A percentile compares a stretch with the other conserved stretches of the same genome.
Evolutionary conservation across 2,329 filamentous ascomycete species (phyloP).

Genomic region (Penicillium verrucosum): DNA sequence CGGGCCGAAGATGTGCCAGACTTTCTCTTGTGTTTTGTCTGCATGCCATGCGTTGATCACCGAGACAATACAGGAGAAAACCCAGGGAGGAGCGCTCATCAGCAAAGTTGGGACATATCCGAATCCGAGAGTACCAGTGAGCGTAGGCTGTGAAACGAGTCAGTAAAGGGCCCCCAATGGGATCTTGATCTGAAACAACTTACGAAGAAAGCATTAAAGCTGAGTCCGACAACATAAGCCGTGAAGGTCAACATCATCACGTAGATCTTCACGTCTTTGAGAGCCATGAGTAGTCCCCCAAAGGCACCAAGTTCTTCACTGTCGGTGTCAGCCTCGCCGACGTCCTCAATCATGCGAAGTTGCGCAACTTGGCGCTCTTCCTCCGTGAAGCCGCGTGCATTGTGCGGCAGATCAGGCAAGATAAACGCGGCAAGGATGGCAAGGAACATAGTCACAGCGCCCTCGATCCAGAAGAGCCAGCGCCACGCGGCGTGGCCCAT

Average conservation of each 20-base stretch:
- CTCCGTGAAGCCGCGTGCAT: constrained; percentile 48
- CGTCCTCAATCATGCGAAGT: constrained; percentile 56
- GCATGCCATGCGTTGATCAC: constrained; percentile 56
- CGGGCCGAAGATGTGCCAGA: constrained; percentile 56
- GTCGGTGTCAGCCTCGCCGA: constrained; percentile 56
- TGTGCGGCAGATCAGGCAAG: constrained; percentile 54
- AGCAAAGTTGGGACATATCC: constrained; percentile 27
- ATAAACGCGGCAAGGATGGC: constrained; percentile 36
- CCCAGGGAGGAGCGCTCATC: constrained; percentile 49
- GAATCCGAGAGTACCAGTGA: constrained; percentile 28
- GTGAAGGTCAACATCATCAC: constrained; percentile 62
- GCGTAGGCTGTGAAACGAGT: constrained; percentile 19
- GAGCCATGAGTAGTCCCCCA: constrained; percentile 55
- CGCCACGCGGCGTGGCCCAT: constrained; percentile 43
- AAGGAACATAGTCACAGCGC: constrained; percentile 49
- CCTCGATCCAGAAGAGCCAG: constrained; percentile 54
- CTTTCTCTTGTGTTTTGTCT: constrained; percentile 51
- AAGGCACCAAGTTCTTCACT: constrained; percentile 48
- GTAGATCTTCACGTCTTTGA: constrained; percentile 62
- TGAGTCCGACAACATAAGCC: constrained; percentile 45
- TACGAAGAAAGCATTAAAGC: constrained; percentile 57
- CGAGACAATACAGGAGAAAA: constrained; percentile 58
- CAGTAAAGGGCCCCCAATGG: not conserved
- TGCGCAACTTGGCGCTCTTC: constrained; percentile 50
- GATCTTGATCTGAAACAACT: not conserved